Evolutionary conservation across 2,329 filamentous ascomycete genomes (phyloP), one percentile per base, ranked within the genome.

Genomic region (Calonectria montana): DNA sequence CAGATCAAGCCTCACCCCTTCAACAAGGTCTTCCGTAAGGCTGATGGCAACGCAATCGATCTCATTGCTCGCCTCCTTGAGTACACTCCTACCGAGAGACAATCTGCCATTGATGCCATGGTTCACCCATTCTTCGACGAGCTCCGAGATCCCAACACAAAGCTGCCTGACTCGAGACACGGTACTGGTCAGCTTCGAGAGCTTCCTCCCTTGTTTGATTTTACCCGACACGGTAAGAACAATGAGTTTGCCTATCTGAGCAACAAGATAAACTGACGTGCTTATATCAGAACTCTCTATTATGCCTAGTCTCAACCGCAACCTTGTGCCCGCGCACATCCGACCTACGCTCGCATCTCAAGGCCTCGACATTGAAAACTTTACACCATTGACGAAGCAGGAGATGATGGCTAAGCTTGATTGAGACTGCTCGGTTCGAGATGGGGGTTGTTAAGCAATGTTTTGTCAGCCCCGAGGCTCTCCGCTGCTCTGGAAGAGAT

Each of bases 1-100:
- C 97, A 99, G 85, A 99, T 99, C 88, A 99, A 99, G 88, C 97
- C 97, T 70, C 97, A 99, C 82, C 97, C 97, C 31, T 99, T 99
- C 89, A 97, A 94, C 87, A 98, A 98, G 91, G 97, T 99, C 68
- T 98, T 99, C 91, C 93, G 97, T 78, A 98, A 97, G 90, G 97
- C 97, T 69, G 95, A 98, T 77, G 90, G 92, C 37, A 96, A 95
- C 80, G 96, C 97, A 45, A 97, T 99, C 80, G 96, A 98, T 81
- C 88, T 99, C 79, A 98, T 99, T 83, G 97, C 95, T 66, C 93
- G 94, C 74, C 88, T 99, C 69, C 89, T 99, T 70, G 97, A 99
- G 86, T 99, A 99, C 86, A 99, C 97, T 0, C 97, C 97, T 12
- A 98, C 97, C 0, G 95, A 98, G 87, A 94, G 97, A 79, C 90